Evolutionary conservation across 768 basidiomycete genomes (phyloP).

Genomic region (Holtermannia corniformis): DNA sequence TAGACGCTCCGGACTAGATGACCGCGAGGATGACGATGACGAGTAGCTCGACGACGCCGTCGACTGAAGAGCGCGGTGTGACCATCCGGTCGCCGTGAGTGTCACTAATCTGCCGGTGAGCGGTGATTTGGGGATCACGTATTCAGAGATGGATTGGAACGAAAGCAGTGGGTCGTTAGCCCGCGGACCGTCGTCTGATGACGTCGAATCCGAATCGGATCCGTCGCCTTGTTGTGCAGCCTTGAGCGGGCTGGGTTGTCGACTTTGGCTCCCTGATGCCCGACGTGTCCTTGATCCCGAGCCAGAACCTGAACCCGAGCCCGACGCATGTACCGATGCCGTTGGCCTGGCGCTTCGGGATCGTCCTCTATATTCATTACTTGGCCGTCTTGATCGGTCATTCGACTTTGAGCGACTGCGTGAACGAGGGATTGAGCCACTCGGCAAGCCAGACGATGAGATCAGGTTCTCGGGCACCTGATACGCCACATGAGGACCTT

Average conservation of each 20-base stretch:
- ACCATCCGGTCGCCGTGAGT: constrained; percentile 54
- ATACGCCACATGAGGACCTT: constrained; percentile 81
- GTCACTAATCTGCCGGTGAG: constrained; percentile 83
- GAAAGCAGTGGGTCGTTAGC: constrained; percentile 48
- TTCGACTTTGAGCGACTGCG: constrained; percentile 12
- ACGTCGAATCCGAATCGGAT: background rate
- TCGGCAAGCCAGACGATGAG: constrained; percentile 34
- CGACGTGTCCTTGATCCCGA: constrained; percentile 42
- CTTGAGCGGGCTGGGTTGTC: background rate
- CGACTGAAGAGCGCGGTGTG: background rate
- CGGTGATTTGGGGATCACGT: constrained; percentile 78
- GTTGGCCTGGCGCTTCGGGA: constrained; percentile 22
- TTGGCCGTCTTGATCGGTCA: constrained; percentile 40
- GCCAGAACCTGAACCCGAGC: constrained; percentile 40
- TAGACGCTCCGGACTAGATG: background rate
- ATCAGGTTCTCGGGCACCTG: constrained; percentile 93
- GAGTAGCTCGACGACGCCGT: background rate
- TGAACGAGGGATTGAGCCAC: background rate
- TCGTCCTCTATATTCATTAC: constrained; percentile 18
- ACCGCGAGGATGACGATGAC: background rate
- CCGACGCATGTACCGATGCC: constrained; percentile 17
- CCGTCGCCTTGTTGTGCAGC: background rate
- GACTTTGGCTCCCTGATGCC: background rate
- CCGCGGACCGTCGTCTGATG: background rate
- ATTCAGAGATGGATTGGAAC: constrained; percentile 84